Percentiles rank a stretch among this genome's conserved stretches.
Conservation (phyloP, 2,329 filamentous ascomycete genomes). For the Talaromyces sp. region DNA sequence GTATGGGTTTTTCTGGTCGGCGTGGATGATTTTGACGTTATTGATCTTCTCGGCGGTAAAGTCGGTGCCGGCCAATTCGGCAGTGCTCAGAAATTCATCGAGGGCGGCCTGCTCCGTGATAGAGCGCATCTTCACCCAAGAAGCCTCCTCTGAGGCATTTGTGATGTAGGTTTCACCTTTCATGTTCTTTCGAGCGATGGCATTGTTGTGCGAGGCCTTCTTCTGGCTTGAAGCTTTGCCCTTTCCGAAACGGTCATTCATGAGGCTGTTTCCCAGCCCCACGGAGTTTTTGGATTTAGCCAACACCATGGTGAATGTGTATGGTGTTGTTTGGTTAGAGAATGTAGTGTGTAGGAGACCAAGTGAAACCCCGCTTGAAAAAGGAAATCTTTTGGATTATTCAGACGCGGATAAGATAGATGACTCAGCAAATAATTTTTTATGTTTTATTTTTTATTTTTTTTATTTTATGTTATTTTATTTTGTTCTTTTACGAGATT, state of each 20-base stretch:
- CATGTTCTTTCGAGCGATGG: conserved; percentile 71
- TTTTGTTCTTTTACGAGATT: neutral
- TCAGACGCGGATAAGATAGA: conserved; percentile 36
- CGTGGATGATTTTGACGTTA: conserved; percentile 98
- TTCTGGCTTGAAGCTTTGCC: conserved; percentile 84
- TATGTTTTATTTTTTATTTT: neutral
- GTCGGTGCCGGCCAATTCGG: conserved; percentile 95
- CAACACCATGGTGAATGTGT: conserved; percentile 62
- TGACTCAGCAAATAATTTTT: conserved; percentile 22
- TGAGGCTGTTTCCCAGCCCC: conserved; percentile 93
- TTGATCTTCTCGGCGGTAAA: conserved; percentile 99
- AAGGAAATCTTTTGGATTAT: conserved; percentile 31
- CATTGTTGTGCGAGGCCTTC: conserved; percentile 63
- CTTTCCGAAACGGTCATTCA: conserved; percentile 98
- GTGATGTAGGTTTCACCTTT: conserved; percentile 90
- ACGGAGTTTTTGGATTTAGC: conserved; percentile 95
- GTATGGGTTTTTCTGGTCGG: conserved; percentile 93
- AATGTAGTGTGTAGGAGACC: conserved; percentile 10
- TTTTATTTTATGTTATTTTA: neutral
- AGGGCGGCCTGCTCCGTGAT: conserved; percentile 95
- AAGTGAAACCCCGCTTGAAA: conserved; percentile 29
- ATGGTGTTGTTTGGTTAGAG: conserved; percentile 12
- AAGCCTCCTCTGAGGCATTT: conserved; percentile 84
- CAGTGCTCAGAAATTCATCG: conserved; percentile 94
- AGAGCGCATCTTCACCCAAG: conserved; percentile 99